Base-by-base conservation (phyloP, 768 basidiomycete species). In the Gelatoporia subvermispora region DNA sequence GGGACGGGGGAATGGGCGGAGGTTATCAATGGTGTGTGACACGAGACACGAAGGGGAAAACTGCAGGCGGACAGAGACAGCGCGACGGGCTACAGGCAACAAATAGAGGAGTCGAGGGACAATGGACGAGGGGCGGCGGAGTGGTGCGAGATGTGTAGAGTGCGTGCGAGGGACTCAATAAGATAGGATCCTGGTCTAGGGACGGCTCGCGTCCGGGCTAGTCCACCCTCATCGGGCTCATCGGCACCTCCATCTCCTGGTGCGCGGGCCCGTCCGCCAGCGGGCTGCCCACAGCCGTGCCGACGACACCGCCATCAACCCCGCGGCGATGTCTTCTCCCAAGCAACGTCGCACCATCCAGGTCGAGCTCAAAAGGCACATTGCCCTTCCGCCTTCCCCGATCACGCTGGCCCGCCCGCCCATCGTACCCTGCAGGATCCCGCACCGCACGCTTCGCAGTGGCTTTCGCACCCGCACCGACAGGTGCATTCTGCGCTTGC, bases 281-380 rank as follows among this genome's bases (percentile, higher is more conserved):
- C n/a, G 56, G 56, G 40, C 56, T 57, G 2, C 50, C 48, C 10
- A 48, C 46, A 35, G 47, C 44, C 17, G 39, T 45, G 3, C 48
- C 45, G 7, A 25, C 24, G 23, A 43, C 43, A 16, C 49, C 49
- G 20, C 49, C 49, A 23, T 51, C 47, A 1, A 35, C 37, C 9
- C 58, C 62, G 20, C 69, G 72, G 51, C 69, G 74, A 56, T 82
- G 81, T 50, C 88, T 69, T 55, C 87, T 69, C 11, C 88, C 92
- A 5, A 97, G 74, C 1, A 98, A 68, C 3, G 95, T 97, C 20
- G 96, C 91, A 49, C 77, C 82, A 57, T 88, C 80, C 45, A 99
- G 68, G 61, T 93, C 87, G 48, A 99, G 76, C 63, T 97, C 90
- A 60, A 99, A 99, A 8, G 51, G 63, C 34, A 48, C 61, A 53